Base-by-base conservation (phyloP, 2,329 filamentous ascomycete genomes). In the Fusarium hainanense region DNA sequence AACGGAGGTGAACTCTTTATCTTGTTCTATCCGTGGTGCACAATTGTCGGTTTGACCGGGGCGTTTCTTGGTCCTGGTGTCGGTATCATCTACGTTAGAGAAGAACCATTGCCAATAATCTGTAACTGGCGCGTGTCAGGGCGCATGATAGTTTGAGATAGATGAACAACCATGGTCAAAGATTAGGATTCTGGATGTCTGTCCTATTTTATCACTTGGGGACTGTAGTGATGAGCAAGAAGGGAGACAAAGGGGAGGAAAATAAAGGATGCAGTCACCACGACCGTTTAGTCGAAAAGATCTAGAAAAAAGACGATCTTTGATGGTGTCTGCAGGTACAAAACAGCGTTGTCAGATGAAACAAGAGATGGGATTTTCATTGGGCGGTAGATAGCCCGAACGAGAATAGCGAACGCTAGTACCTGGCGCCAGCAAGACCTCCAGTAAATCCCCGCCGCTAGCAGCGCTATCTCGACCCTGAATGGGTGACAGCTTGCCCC, bases 341-440 rank as follows among this genome's bases (percentile, higher is more conserved):
- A 34, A 58, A 28, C 25, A 54, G 32, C 30, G 43, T 48, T 57
- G 54, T 41, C 47, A 54, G 63, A 70, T 70, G 68, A 70, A 70
- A 70, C 68, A 70, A 70, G 56, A 50, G 48, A 57, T 51, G 50
- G 34, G 51, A 56, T 47, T 44, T 58, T 32, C 11, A 58, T 70
- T 70, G 68, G 67, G 44, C 43, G 48, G 51, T 55, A 51, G 61
- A 32, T 32, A 41, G 28, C 28, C 48, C 34, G 21, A 48, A 34
- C 37, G 28, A 56, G 34, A 34, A 43, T 28, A 32, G 40, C 41
- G 30, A 44, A 54, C 63, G 43, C 63, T 66, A 66, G 62, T 66
- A 55, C 55, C 67, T 67, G 46, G 37, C 54, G 63, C 63, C 67
- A 70, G 58, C 63, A 51, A 34, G 21, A 13, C 43, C 28, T 42